Percentiles rank a stretch among this genome's conserved stretches.
phyloP scores from a whole-genome alignment of 179 eudicot species.

The Silene vulgaris region DNA sequence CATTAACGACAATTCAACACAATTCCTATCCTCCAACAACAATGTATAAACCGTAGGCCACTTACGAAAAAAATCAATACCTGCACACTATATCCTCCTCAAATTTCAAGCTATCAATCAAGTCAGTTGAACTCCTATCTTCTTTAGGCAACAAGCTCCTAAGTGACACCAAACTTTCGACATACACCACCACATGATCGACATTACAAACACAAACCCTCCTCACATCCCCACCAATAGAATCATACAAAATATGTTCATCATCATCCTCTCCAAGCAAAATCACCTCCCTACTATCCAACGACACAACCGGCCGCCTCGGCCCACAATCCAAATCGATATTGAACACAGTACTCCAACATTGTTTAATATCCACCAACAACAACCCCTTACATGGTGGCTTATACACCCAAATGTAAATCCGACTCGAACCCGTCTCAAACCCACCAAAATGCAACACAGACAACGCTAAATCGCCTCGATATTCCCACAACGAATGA shows the following conservation, averaged over 20 bases:
- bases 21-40: not conserved
- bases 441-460: slow-evolving; percentile 30
- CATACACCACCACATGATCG: slow-evolving; percentile 21
- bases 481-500: slow-evolving; percentile 30
- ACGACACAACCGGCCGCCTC: slow-evolving; percentile 22
- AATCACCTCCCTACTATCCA: slow-evolving; percentile 25
- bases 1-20: not conserved
- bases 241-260: slow-evolving; percentile 34
- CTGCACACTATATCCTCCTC: not conserved
- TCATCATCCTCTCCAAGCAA: slow-evolving; percentile 28
- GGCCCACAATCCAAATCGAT: slow-evolving; percentile 36
- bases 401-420: too few relatives aligned
- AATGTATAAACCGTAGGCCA: not conserved
- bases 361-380: too few relatives aligned
- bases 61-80: not conserved
- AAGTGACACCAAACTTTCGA: slow-evolving; percentile 27
- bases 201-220: slow-evolving; percentile 24
- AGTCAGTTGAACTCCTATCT: not conserved
- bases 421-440: slow-evolving; percentile 19
- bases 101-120: not conserved
- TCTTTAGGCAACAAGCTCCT: slow-evolving; percentile 15
- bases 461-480: slow-evolving; percentile 25
- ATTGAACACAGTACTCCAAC: slow-evolving; percentile 26
- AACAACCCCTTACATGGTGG: too few relatives aligned
- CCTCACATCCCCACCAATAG: slow-evolving; percentile 3